Evolutionary conservation across 805 yeast genomes (phyloP), one percentile per base, ranked within the genome.

Genomic region (Peterozyma xylosa): DNA sequence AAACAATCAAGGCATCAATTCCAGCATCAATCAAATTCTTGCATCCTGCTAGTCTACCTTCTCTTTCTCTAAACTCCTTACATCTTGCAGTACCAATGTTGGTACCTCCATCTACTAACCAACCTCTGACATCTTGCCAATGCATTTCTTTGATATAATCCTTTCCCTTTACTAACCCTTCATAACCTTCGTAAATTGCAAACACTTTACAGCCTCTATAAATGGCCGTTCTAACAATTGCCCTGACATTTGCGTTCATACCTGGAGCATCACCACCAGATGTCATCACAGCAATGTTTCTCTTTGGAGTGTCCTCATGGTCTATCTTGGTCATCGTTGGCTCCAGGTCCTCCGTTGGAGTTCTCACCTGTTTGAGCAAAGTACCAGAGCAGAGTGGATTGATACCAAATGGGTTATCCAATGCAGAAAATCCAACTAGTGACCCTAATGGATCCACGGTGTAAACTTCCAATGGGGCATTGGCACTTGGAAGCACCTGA

Each of bases 251-350:
- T 4, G 97, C 91, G 64, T 89, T 88, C 99, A 93, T 93, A 56
- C 99, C 99, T 30, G 95, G 99, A 42, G 98, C 86, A 61, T 93
- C 99, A 65, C 99, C 99, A 54, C 99, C 99, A 1, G 96, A 87
- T 5, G 98, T 93, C 91, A 93, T 89, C 41, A 93, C 93, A 4
- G 95, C 99, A 50, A 93, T 86, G 53, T 80, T 78, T 63, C 79
- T 56, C 59, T 51, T 49, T 11, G 13, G 42, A 30, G 40, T 16
- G n/a, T 21, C 13, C 18, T 29, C 16, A n/a, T 34, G 30, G 27
- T 33, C 43, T 9, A 39, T 32, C 10, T 29, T 34, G 9, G 16
- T 11, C 32, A 14, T 11, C 9, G 29, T n/a, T 4, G 21, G 30
- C 7, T 37, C 45, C 9, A 21, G 29, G 33, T 14, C 7, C n/a